These are phyloP conservation scores for Amesomyces nigricolor DNA, from an alignment of 2,329 filamentous ascomycete genomes.

Conservation along the genomic window DNA sequence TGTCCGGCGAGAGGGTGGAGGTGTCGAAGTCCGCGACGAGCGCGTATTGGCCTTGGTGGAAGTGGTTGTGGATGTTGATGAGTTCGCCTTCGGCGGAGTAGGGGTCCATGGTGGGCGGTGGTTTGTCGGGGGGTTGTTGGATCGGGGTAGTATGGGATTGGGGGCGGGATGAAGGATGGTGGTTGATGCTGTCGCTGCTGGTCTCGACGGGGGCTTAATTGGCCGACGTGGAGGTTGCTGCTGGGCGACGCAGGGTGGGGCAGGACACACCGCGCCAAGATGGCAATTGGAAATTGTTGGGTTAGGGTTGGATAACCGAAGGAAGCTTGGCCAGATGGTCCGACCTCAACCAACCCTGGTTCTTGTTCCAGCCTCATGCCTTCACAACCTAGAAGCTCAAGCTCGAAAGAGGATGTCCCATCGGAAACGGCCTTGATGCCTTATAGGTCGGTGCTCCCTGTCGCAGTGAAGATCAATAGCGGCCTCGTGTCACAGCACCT, in stretches of 20 bases:
- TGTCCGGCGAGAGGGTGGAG: slow-evolving; percentile 70
- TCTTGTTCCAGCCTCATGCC: too few species aligned
- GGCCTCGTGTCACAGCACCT: too few species aligned
- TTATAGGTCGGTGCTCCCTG: too few species aligned
- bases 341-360: background rate
- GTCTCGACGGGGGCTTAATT: slow-evolving; percentile 9
- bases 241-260: background rate
- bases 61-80: slow-evolving; percentile 65
- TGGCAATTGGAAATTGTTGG: background rate
- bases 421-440: too few species aligned
- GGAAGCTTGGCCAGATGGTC: too few species aligned
- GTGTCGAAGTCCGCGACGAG: slow-evolving; percentile 82
- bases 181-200: background rate
- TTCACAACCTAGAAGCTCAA: too few species aligned
- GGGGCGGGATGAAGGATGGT: background rate
- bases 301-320: slow-evolving; percentile 7
- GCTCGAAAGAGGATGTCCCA: too few species aligned
- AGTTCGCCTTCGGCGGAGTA: slow-evolving; percentile 67
- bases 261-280: slow-evolving; percentile 4
- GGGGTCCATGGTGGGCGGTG: slow-evolving; percentile 51
- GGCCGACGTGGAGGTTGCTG: slow-evolving; percentile 20
- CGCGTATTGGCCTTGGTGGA: slow-evolving; percentile 78
- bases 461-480: too few species aligned
- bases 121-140: background rate
- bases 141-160: background rate